phyloP scores from a whole-genome alignment of 1,284 basidiomycete genomes.

The Coniophora puteana region DNA sequence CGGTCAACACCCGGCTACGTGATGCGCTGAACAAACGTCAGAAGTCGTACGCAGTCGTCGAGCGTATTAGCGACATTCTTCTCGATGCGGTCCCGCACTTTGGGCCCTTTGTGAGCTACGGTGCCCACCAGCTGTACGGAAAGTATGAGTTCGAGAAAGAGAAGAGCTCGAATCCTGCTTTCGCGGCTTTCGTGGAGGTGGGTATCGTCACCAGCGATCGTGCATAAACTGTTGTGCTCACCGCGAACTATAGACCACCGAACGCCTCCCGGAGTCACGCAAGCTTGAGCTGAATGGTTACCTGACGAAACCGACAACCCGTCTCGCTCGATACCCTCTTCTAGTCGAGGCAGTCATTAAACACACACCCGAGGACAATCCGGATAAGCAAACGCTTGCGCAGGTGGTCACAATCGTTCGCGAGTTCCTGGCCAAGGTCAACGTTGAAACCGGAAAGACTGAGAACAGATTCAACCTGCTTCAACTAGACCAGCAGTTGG shows the following conservation, averaged over 20 bases:
- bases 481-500: constrained; percentile 78
- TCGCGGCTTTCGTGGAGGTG: constrained; percentile 95
- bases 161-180: constrained; percentile 90
- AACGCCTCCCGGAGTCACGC: constrained; percentile 90
- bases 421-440: constrained; percentile 86
- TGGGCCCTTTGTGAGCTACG: constrained; percentile 91
- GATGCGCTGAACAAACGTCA: constrained; percentile 96
- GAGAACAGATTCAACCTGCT: constrained; percentile 67
- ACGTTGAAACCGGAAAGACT: constrained; percentile 62
- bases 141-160: constrained; percentile 99
- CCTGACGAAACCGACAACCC: constrained; percentile 96
- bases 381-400: constrained; percentile 80
- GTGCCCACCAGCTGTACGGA: constrained; percentile 95
- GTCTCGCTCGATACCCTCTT: constrained; percentile 93
- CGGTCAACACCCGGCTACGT: constrained; percentile 85
- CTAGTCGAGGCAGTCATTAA: constrained; percentile 92
- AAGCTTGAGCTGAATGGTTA: constrained; percentile 99
- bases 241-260: constrained; percentile 75
- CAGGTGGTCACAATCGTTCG: constrained; percentile 81
- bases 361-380: constrained; percentile 88
- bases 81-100: constrained; percentile 89
- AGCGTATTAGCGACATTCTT: constrained; percentile 90
- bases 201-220: constrained; percentile 24
- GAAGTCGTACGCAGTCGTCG: constrained; percentile 91
- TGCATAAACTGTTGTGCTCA: not conserved